These are phyloP conservation scores for Coniochaeta hoffmannii DNA, from an alignment of 2,329 filamentous ascomycete genomes.

Conservation along the genomic window DNA sequence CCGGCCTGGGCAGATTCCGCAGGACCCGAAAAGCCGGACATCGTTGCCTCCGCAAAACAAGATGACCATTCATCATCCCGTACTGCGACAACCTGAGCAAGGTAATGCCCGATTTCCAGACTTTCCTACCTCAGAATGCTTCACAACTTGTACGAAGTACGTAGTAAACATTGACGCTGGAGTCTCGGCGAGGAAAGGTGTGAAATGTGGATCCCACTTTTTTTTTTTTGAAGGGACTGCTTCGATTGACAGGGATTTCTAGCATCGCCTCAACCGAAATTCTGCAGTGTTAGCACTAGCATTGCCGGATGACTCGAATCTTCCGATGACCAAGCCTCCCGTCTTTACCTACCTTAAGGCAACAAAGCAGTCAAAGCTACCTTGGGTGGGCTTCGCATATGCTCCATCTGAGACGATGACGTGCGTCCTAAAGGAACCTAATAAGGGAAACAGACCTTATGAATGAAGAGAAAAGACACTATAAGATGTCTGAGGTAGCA, in stretches of 20 bases:
- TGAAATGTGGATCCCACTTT: background rate
- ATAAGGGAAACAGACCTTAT: background rate
- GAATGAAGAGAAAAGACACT: background rate
- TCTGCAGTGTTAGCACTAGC: background rate
- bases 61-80: background rate
- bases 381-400: background rate
- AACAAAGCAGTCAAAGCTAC: too few relatives aligned
- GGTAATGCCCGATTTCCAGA: background rate
- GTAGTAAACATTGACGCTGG: too few relatives aligned
- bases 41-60: background rate
- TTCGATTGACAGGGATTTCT: background rate
- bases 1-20: background rate
- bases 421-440: background rate
- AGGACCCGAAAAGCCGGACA: conserved; percentile 5
- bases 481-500: background rate
- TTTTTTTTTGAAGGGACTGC: background rate
- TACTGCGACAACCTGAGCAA: background rate
- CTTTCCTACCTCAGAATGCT: too few relatives aligned
- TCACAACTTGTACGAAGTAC: background rate
- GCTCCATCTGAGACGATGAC: background rate
- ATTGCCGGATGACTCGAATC: background rate
- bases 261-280: background rate
- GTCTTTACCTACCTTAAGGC: background rate
- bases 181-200: too few relatives aligned
- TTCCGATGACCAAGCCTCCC: background rate